Conservation (phyloP, 306 rosid species). For the Lupinus albus region DNA sequence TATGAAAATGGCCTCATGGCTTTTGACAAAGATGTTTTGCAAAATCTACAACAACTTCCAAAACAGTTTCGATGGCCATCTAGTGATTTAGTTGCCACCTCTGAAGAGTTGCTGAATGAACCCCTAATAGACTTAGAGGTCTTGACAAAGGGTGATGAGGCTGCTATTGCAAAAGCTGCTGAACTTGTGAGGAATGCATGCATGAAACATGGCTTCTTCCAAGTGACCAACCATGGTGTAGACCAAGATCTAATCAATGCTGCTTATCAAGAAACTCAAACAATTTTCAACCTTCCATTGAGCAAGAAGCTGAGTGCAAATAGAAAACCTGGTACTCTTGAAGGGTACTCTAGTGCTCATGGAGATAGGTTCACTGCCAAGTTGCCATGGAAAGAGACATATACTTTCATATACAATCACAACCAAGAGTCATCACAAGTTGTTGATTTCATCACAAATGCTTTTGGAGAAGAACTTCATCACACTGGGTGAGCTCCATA, state of each 20-base stretch:
- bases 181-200: conserved; percentile 57
- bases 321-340: conserved; percentile 30
- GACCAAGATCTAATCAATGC: conserved; percentile 47
- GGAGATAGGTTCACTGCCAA: conserved; percentile 51
- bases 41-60: conserved; percentile 46
- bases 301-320: conserved; percentile 42
- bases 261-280: conserved; percentile 44
- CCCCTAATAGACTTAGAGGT: conserved; percentile 56
- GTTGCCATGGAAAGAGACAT: conserved; percentile 75
- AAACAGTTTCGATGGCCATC: conserved; percentile 57
- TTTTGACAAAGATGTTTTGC: conserved; percentile 43
- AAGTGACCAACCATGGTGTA: conserved; percentile 67
- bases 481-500: conserved; percentile 49
- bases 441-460: conserved; percentile 49
- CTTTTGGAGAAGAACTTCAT: conserved; percentile 48
- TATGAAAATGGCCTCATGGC: conserved; percentile 32
- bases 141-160: conserved; percentile 43
- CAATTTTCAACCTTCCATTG: conserved; percentile 57
- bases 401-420: conserved; percentile 43
- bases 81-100: conserved; percentile 31
- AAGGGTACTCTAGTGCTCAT: conserved; percentile 67
- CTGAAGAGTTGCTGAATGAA: conserved; percentile 53
- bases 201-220: conserved; percentile 66
- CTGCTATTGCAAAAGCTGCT: conserved; percentile 41
- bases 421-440: conserved; percentile 5